Conservation (phyloP, 2,329 filamentous ascomycete genomes). For the Monilinia aucupariae region DNA sequence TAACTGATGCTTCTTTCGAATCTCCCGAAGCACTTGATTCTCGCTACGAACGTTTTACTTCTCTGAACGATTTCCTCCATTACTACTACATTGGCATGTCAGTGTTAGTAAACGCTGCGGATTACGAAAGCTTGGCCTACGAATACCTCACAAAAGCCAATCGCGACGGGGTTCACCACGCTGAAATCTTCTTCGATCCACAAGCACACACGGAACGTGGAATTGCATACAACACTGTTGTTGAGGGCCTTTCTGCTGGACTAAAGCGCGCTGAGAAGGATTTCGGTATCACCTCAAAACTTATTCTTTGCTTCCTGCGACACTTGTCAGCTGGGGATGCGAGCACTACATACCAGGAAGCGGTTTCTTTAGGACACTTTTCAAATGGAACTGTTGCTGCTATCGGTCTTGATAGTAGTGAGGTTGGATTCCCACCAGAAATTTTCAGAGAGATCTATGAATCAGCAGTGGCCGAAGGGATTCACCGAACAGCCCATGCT, state of each 20-base stretch:
- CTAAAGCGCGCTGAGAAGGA: conserved; percentile 55
- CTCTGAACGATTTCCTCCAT: conserved; percentile 70
- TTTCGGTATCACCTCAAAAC: conserved; percentile 57
- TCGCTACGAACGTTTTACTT: conserved; percentile 63
- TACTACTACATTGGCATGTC: conserved; percentile 76
- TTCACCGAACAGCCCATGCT: conserved; percentile 65
- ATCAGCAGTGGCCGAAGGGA: conserved; percentile 46
- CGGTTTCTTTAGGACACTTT: conserved; percentile 42
- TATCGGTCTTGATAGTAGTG: conserved; percentile 64
- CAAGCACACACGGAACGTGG: conserved; percentile 65
- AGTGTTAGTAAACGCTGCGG: conserved; percentile 57
- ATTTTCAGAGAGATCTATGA: conserved; percentile 59
- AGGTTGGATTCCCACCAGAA: conserved; percentile 50
- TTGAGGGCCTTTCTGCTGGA: conserved; percentile 57
- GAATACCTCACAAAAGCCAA: conserved; percentile 64
- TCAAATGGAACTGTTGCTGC: conserved; percentile 51
- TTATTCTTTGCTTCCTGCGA: conserved; percentile 68
- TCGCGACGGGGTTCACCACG: conserved; percentile 61
- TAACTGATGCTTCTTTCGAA: conserved; percentile 55
- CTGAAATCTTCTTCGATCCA: conserved; percentile 77
- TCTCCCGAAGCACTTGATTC: conserved; percentile 53
- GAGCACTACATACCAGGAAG: conserved; percentile 42
- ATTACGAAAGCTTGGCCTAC: conserved; percentile 69
- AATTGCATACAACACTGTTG: conserved; percentile 56
- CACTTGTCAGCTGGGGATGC: conserved; percentile 61